Evolutionary conservation across 129 eudicot species (phyloP), one percentile per base, ranked within the genome.

Genomic region (Escallonia herrerae): DNA sequence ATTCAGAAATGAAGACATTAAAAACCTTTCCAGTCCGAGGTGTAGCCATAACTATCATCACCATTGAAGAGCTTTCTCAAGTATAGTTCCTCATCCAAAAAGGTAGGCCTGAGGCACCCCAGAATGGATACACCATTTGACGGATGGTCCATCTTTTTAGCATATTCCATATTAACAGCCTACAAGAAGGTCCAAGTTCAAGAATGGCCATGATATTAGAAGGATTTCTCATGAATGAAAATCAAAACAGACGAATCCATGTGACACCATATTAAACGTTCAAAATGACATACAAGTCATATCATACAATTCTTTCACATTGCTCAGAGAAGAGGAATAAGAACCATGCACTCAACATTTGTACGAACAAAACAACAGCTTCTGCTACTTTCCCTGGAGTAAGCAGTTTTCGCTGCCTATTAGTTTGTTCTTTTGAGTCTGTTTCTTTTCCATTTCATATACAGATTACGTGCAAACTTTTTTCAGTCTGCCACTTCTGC

Each of bases 51-150:
- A 59, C 77, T 70, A 41, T 79, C 82, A 76, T 79, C 90, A 65
- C 74, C 72, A 51, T 63, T 69, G 42, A 87, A 87, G 65, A 87
- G 73, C 62, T 82, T 76, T 63, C 83, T 62, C 10, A 84, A 52
- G 73, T 81, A 87, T 22, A 68, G 68, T 55, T 84, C 90, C 72
- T 87, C 91, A 69, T 79, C 90, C 45, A 79, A 63, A 39, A 50
- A 84, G 67, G 84, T 71, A 63, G 95, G 95, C 73, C 51, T 81
- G 37, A 87, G 78, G 71, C 68, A 67, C 62, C 95, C 95, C 56
- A 70, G 67, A 66, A 87, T 49, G 52, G 86, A 82, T 58, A 87
- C 88, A 64, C 95, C 95, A 58, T 87, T 84, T 76, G 88, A 81
- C 9, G 90, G 88, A 78, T 79, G 76, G 67, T 87, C 91, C 90